Base-by-base conservation (phyloP, 768 basidiomycete genomes). In the Mycena haematopus region DNA sequence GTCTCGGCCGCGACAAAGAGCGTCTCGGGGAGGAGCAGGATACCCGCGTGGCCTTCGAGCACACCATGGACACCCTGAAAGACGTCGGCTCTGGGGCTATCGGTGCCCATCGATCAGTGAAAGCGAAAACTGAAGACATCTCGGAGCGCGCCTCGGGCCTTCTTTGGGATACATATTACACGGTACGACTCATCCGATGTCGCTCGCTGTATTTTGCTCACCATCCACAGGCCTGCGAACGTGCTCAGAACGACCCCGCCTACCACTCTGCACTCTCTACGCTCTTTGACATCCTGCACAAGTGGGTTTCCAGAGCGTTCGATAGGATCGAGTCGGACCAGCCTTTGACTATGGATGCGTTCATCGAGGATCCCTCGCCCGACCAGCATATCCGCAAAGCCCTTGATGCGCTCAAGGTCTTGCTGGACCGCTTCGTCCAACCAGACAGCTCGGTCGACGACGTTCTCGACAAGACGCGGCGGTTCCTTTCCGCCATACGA, bases 31-130 rank as follows among this genome's bases (percentile, higher is more conserved):
- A 81, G 54, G 78, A 82, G 59, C 71, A 72, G 52, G 70, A 89
- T 35, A 62, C 76, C 2, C 83, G 82, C 69, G 79, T 77, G 11
- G 76, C 79, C 27, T 92, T 88, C 71, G 86, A 89, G 72, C 82
- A 83, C 62, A 79, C 84, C 0, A 87, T 91, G 84, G 90, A 90
- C 24, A 80, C 80, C 0, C 76, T 84, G 13, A 91, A 88, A 72
- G 79, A 74, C 7, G 79, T 75, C 0, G 90, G 90, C 15, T 82
- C 81, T 0, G 77, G 74, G 29, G 82, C 79, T 6, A 91, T 91
- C 33, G 86, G 83, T 3, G 77, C 75, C 0, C 75, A 76, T 3
- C 85, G 88, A 68, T 72, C 73, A 1, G 77, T 79, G 3, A 74
- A 78, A 2, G 72, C 67, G 0, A 75, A 79, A 5, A 73, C 77